A percentile compares a stretch with the other conserved stretches of the same genome.
These are phyloP conservation scores for Plasmodium vinckei DNA, from an alignment of 169 alveolate species.

Conservation along the genomic window DNA sequence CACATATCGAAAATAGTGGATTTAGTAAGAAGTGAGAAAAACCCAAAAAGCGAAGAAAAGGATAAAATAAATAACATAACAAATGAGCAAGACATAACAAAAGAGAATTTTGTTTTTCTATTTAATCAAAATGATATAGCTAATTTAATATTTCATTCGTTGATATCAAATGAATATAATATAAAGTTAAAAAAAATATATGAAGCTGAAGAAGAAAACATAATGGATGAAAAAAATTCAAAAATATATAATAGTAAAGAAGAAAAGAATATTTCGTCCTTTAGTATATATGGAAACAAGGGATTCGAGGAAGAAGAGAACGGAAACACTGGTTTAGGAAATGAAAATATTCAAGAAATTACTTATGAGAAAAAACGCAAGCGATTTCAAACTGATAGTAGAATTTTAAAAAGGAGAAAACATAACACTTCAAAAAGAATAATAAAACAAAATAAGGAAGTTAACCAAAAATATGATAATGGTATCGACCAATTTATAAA, in stretches of 20 bases:
- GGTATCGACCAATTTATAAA: slow-evolving; percentile 36
- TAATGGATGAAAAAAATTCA: slow-evolving; percentile 4
- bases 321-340: background rate
- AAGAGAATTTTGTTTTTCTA: background rate
- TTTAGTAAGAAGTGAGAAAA: background rate
- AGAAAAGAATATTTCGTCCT: background rate
- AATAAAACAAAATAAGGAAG: background rate
- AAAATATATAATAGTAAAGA: slow-evolving; percentile 30
- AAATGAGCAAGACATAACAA: background rate
- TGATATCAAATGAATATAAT: slow-evolving; percentile 42
- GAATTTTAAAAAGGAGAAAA: background rate
- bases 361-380: background rate
- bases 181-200: slow-evolving; percentile 6
- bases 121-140: slow-evolving; percentile 6
- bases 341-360: too few species aligned
- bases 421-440: background rate
- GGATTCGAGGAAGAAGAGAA: background rate
- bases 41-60: background rate
- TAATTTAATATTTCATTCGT: slow-evolving; percentile 12
- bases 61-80: background rate
- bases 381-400: background rate
- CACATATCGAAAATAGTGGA: slow-evolving; percentile 39
- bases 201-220: slow-evolving; percentile 31
- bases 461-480: background rate
- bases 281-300: too few species aligned